Evolutionary conservation across 2,329 filamentous ascomycete species (phyloP), one percentile per base, ranked within the genome.

Genomic region (Epichloe uncinata): DNA sequence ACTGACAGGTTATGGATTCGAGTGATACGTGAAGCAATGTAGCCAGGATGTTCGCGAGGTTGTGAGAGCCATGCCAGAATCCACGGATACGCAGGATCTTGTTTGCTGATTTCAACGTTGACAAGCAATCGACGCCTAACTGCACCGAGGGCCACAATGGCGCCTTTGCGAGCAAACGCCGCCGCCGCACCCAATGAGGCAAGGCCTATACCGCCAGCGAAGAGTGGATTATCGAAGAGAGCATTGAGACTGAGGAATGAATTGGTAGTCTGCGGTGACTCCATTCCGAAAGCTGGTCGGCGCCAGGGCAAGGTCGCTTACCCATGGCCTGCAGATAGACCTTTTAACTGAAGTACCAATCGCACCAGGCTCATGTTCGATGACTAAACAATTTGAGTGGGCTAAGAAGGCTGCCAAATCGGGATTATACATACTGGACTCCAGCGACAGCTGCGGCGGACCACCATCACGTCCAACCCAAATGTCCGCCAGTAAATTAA

Each of bases 71-170:
- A 98, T 56, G 90, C 84, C 9, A 98, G 75, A 41, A 98, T 81
- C 91, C 90, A 97, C 40, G 82, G 82, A 64, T 97, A 98, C 2
- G 91, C 90, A 42, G 88, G 82, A 68, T 98, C 93, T 60, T 91
- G 87, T 63, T 88, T 86, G 66, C 87, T 91, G 66, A 98, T 95
- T 68, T 98, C 93, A 60, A 98, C 82, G 60, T 96, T 89, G 59
- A 97, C 87, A 33, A 98, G 81, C 69, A 98, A 81, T 45, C 91
- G 87, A 48, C 85, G 82, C 46, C 87, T 85, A 52, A 95, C 70
- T 50, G 94, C 74, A 42, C 78, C 77, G n/a, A 84, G 82, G 49
- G 81, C 81, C 59, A 81, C 74, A 53, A 90, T 78, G 52, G 85
- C 66, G 35, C 86, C 87, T 61, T 84, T 84, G 55, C 93, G 88